Percentiles rank a stretch among this genome's conserved stretches.
phyloP scores from a whole-genome alignment of 495 filamentous ascomycete species.

The Copromyces sp. region DNA sequence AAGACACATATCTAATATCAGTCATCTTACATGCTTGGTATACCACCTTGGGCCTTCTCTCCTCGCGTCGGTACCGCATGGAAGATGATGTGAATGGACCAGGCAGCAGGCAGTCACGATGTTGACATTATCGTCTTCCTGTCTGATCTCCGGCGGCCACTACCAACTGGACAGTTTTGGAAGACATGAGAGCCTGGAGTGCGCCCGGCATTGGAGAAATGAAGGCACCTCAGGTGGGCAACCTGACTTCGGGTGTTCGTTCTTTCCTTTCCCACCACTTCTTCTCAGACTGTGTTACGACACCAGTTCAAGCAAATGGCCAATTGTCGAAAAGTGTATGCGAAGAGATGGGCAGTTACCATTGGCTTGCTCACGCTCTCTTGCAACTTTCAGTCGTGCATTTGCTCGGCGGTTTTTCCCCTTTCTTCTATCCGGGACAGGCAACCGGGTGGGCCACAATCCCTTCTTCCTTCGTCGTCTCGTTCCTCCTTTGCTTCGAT shows the following conservation, averaged over 20 bases:
- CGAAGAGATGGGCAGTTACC: neutral
- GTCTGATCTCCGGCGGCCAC: neutral
- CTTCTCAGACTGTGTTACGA: neutral
- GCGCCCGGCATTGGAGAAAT: neutral
- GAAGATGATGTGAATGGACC: neutral
- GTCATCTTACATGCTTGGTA: neutral
- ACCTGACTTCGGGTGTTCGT: neutral
- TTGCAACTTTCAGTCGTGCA: neutral
- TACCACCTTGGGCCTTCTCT: neutral
- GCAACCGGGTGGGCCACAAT: neutral
- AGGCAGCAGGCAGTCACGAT: neutral
- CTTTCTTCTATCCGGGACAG: neutral
- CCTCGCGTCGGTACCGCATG: neutral
- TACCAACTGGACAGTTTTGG: neutral
- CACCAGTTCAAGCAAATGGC: neutral
- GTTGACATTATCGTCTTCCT: neutral
- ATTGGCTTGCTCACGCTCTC: neutral
- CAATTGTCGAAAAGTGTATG: neutral
- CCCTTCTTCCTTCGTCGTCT: neutral
- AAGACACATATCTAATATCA: neutral
- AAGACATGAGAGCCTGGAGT: neutral
- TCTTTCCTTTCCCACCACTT: neutral
- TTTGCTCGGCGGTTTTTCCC: neutral
- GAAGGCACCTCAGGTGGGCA: neutral
- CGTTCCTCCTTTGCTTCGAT: neutral